phyloP scores from a whole-genome alignment of 129 eudicot genomes.

The Pseudognaphalium luteoalbum region DNA sequence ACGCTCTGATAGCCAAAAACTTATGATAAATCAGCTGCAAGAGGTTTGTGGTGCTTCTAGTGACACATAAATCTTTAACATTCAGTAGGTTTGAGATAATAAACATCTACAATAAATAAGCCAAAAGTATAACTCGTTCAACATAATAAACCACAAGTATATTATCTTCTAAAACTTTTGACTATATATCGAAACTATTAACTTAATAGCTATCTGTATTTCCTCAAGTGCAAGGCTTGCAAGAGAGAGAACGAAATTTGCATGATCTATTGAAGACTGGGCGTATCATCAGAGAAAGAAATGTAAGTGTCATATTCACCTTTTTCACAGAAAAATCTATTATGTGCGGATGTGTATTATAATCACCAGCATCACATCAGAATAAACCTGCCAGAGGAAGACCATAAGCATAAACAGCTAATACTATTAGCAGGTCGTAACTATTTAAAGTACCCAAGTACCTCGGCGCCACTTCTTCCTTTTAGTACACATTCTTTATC shows the following conservation, averaged over 20 bases:
- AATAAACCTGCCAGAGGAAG: slow-evolving; percentile 38
- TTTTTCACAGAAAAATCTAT: slow-evolving; percentile 48
- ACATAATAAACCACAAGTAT: not conserved
- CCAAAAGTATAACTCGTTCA: not conserved
- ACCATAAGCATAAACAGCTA: not conserved
- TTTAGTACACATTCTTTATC: slow-evolving; percentile 60
- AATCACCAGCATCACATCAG: slow-evolving; percentile 42
- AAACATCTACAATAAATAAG: no score
- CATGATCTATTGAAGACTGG: slow-evolving; percentile 28
- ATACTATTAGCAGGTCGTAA: not conserved
- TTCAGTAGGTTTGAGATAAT: no score
- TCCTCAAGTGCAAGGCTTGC: slow-evolving; percentile 54
- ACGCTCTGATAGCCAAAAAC: no score
- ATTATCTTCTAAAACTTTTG: not conserved
- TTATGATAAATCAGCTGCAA: no score
- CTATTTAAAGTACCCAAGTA: slow-evolving; percentile 7
- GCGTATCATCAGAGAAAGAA: slow-evolving; percentile 53
- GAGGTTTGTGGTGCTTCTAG: no score
- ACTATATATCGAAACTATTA: slow-evolving; percentile 6
- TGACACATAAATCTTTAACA: no score
- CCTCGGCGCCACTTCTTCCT: slow-evolving; percentile 72
- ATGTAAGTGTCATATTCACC: slow-evolving; percentile 50
- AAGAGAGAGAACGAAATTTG: slow-evolving; percentile 24
- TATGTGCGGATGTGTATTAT: slow-evolving; percentile 40
- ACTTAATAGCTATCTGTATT: slow-evolving; percentile 44